These are phyloP conservation scores for Martiniozyma abietophila DNA, from an alignment of 805 yeast species.

Conservation along the genomic window DNA sequence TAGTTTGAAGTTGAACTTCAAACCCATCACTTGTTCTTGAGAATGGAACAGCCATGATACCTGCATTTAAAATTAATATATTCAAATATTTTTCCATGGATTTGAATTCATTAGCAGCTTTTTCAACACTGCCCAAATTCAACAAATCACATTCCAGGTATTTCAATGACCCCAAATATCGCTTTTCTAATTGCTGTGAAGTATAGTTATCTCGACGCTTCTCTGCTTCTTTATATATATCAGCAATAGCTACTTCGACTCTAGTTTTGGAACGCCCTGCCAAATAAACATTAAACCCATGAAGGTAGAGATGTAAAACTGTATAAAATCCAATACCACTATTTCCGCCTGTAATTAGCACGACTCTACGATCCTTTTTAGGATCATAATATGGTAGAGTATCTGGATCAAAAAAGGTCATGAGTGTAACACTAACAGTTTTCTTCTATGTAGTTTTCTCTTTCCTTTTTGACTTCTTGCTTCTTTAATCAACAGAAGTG, in stretches of 20 bases:
- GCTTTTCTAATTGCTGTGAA: constrained; percentile 13
- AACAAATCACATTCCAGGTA: constrained; percentile 49
- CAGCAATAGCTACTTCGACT: constrained; percentile 47
- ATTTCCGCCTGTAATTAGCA: constrained; percentile 73
- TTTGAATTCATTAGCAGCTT: constrained; percentile 39
- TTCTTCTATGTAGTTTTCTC: too few species aligned
- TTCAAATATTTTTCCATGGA: constrained; percentile 43
- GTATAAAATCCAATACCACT: constrained; percentile 76
- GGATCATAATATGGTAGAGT: constrained; percentile 57
- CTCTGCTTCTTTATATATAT: constrained; percentile 46
- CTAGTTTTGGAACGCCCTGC: constrained; percentile 59
- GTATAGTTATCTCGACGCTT: constrained; percentile 19
- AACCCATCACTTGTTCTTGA: constrained; percentile 51
- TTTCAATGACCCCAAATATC: constrained; percentile 41
- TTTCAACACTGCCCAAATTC: constrained; percentile 35
- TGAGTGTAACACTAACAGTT: too few species aligned
- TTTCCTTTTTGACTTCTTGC: too few species aligned
- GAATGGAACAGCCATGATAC: constrained; percentile 70
- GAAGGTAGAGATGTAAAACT: constrained; percentile 64
- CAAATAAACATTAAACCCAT: constrained; percentile 67
- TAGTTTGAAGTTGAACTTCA: constrained; percentile 74
- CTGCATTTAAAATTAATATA: constrained; percentile 68
- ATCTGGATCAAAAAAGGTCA: constrained; percentile 30
- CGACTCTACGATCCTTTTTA: constrained; percentile 43
- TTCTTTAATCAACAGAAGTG: too few species aligned